Base-by-base conservation (phyloP, 192 early-diverging fungal genomes). In the Linnemannia elongata region DNA sequence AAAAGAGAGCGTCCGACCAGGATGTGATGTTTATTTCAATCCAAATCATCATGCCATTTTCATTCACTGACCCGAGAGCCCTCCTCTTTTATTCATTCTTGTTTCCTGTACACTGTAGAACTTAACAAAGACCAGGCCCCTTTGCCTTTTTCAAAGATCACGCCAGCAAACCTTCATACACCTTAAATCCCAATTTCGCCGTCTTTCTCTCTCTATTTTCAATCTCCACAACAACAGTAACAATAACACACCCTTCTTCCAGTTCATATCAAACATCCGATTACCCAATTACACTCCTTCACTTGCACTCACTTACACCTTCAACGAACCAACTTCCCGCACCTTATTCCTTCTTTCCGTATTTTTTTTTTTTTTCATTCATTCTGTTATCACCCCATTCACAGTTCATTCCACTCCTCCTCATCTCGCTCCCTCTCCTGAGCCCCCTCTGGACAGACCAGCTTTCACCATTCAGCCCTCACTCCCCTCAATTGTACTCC, bases 391-490 rank as follows among this genome's bases (percentile, higher is more conserved):
- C 49, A 52, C 18, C 47, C 18, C 49, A 52, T 52, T 17, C 15
- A 52, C 49, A 6, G 20, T 52, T 18, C 18, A 22, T 6, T 18
- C 9, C 52, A n/a, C 74, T 22, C 38, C 30, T 13, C 3, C n/a
- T 3, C 60, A 6, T 38, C 10, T 30, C 35, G 15, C 39, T 54
- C 39, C 63, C n/a, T 76, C 35, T 24, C 63, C 24, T 52, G 49
- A 18, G 55, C 22, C 60, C 60, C 60, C 60, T 66, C 12, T 66
- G 27, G 60, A 66, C 60, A 66, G 60, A 66, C 60, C 60, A 30
- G 60, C 30, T 38, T 74, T 72, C 80, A 70, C 49, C 74, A 49
- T 70, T 74, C 71, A 30, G 35, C 73, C 78, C 24, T 49, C 54
- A 66, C 75, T 27, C 57, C 33, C 36, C 75, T 74, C 73, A 7